Evolutionary conservation across 2,329 filamentous ascomycete species (phyloP), one percentile per base, ranked within the genome.

Genomic region (Epichloe brachyelytri): DNA sequence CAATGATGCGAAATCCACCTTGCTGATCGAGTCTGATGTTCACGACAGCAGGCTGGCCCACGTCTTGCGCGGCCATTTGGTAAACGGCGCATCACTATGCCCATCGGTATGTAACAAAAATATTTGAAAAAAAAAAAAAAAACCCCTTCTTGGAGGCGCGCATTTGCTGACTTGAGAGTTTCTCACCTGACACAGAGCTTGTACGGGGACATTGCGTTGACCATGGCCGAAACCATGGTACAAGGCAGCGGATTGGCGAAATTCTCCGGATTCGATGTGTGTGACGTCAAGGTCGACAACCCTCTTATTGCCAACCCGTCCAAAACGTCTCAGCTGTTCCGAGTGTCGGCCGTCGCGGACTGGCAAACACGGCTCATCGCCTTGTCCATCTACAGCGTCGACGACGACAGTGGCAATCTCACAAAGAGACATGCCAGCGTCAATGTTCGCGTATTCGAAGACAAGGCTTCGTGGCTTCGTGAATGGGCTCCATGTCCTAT

Each of bases 281-380:
- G 17, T 51, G 71, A 81, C 46, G 81, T 88, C 72, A 79, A 83
- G 62, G 82, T 86, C 1, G 75, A 75, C 48, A 86, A 87, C 72
- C 53, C 47, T 3, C 55, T 57, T 10, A 49, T 57, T 11, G 55
- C 52, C 2, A 52, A 68, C 3, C 57, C 58, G 10, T 57, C 63
- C 44, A 59, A 60, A 8, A 55, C 54, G 10, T 53, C 62, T 5
- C 68, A 65, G 50, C 52, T 62, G 15, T 64, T 65, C 52, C 62
- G 60, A 26, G 60, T 68, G 33, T 56, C 57, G 2, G 55, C 55
- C 1, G 61, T 58, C 5, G 69, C 70, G 36, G 72, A 80, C 55
- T 68, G 76, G 40, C 67, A 71, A 51, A 62, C 64, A 36, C 68
- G 68, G 48, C 60, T 65, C 40, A 71, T 76, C 15, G 63, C 70